These are phyloP conservation scores for Sporothrix pallida DNA, from an alignment of 2,329 filamentous ascomycete species.

Conservation along the genomic window DNA sequence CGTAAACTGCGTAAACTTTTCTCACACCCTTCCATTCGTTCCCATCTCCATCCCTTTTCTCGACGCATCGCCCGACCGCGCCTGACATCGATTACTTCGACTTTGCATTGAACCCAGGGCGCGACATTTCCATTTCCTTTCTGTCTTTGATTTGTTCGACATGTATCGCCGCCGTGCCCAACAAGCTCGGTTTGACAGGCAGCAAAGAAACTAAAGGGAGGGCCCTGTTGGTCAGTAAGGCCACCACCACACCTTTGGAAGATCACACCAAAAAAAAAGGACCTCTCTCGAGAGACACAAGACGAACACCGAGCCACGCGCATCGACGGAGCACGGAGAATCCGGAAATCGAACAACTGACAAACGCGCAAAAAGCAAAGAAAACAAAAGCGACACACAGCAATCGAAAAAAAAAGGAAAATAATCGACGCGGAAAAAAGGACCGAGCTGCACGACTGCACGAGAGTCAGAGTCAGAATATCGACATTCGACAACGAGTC, in stretches of 20 bases:
- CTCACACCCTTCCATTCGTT: neutral
- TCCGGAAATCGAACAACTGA: conserved; percentile 27
- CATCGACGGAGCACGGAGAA: conserved; percentile 23
- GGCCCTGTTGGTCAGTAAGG: conserved; percentile 15
- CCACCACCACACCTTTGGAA: conserved; percentile 1
- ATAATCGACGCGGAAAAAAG: conserved; percentile 9
- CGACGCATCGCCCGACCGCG: neutral
- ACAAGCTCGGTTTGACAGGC: conserved; percentile 25
- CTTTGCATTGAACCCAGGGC: neutral
- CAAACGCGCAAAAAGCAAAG: neutral
- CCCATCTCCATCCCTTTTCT: neutral
- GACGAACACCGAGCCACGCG: conserved; percentile 10
- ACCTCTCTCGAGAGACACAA: neutral
- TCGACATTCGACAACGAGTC: neutral
- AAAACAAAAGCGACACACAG: neutral
- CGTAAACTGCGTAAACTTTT: conserved; percentile 3
- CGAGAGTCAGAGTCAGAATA: neutral
- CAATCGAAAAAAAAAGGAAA: neutral
- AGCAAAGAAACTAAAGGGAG: conserved; percentile 3
- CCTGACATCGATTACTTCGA: neutral
- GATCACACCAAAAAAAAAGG: neutral
- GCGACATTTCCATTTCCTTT: neutral
- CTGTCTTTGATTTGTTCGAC: conserved; percentile 7
- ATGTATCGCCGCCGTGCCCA: conserved; percentile 28
- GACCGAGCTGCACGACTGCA: neutral